phyloP scores from a whole-genome alignment of 345 rosid genomes.

The Xanthoceras sorbifolium region DNA sequence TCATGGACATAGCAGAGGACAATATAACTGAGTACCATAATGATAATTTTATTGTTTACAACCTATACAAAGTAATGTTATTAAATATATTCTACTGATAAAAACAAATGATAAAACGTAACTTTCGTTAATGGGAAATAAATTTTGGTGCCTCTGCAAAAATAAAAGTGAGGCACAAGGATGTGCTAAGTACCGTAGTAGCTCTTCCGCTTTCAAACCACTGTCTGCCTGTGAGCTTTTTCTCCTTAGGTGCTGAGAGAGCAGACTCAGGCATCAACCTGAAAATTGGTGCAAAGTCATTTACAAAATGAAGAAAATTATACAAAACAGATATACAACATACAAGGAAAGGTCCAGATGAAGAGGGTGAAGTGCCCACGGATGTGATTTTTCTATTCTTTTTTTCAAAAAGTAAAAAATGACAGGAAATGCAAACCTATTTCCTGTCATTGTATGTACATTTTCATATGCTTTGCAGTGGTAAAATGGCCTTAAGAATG shows the following conservation, averaged over 20 bases:
- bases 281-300: constrained; percentile 15
- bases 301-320: background rate
- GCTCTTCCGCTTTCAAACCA: constrained; percentile 95
- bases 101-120: background rate
- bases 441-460: background rate
- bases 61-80: background rate
- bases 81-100: background rate
- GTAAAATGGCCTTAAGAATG: background rate
- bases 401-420: background rate
- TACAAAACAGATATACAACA: background rate
- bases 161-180: background rate
- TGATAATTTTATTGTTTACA: background rate
- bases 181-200: constrained; percentile 35
- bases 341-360: background rate
- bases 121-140: background rate
- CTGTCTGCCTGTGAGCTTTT: constrained; percentile 87
- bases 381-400: too few species aligned
- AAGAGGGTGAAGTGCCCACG: background rate
- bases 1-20: background rate
- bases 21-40: background rate
- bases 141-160: constrained; percentile 10
- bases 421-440: background rate
- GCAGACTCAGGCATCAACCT: constrained; percentile 96
- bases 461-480: background rate
- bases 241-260: constrained; percentile 73